Evolutionary conservation across 306 rosid genomes (phyloP).

Genomic region (Medicago ruthenica): DNA sequence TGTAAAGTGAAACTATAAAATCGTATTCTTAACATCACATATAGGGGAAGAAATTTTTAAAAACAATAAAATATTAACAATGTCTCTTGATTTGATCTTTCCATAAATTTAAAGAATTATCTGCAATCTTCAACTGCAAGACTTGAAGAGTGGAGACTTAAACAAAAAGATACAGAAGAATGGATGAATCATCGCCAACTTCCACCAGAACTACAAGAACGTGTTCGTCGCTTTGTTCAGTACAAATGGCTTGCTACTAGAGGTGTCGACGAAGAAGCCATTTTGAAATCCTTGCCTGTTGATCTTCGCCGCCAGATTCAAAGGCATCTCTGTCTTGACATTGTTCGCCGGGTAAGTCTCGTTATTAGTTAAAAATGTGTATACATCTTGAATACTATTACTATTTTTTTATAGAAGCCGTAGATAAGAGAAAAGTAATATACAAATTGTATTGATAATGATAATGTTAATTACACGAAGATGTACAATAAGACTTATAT

Average conservation of each 20-base stretch:
- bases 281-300: conserved; percentile 72
- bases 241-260: conserved; percentile 90
- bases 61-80: neutral
- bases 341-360: conserved; percentile 77
- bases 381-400: neutral
- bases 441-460: neutral
- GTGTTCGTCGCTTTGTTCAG: conserved; percentile 81
- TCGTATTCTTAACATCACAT: neutral
- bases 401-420: too few species aligned
- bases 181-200: conserved; percentile 98
- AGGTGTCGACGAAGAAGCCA: conserved; percentile 89
- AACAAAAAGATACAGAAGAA: conserved; percentile 85
- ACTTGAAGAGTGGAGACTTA: conserved; percentile 91
- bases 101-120: conserved; percentile 51
- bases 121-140: conserved; percentile 85
- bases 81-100: neutral
- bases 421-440: neutral
- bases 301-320: conserved; percentile 88
- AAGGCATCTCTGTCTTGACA: conserved; percentile 84
- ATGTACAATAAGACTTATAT: neutral
- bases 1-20: neutral
- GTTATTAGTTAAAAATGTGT: neutral
- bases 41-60: neutral
- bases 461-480: neutral
- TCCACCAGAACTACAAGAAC: conserved; percentile 72